Conservation (phyloP, 164 flowering plant genomes). For the Nymphaea thermarum region DNA sequence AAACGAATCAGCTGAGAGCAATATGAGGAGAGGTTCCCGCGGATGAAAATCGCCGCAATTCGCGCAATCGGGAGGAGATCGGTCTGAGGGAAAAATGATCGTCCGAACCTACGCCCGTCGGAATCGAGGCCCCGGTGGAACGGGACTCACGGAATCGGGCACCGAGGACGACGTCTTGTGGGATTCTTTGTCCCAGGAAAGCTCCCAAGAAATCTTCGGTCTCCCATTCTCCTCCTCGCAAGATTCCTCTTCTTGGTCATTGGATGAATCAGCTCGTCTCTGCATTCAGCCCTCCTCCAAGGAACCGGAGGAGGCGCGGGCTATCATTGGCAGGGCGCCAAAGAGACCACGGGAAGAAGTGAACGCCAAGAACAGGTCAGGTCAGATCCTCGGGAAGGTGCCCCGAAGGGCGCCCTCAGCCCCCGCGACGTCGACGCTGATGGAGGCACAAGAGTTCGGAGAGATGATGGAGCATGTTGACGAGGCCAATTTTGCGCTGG, state of each 20-base stretch:
- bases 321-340: background rate
- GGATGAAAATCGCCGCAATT: too few species aligned
- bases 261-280: constrained; percentile 24
- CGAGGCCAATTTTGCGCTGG: constrained; percentile 86
- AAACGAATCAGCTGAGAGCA: too few species aligned
- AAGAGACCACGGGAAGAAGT: constrained; percentile 14
- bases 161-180: constrained; percentile 22
- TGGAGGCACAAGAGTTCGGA: constrained; percentile 96
- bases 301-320: background rate
- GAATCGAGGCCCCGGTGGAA: constrained; percentile 28
- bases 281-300: constrained; percentile 6
- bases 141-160: constrained; percentile 24
- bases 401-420: constrained; percentile 7
- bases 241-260: constrained; percentile 53
- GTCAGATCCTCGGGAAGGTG: background rate
- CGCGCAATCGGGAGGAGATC: background rate
- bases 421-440: constrained; percentile 47
- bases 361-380: constrained; percentile 4
- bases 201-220: constrained; percentile 32
- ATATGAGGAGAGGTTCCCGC: too few species aligned
- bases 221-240: constrained; percentile 43
- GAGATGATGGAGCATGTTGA: constrained; percentile 97
- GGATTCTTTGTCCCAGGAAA: constrained; percentile 37
- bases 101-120: constrained; percentile 84
- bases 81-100: constrained; percentile 34